A percentile compares a stretch with the other conserved stretches of the same genome.
These are phyloP conservation scores for sunflower (Helianthus annuus) DNA, from an alignment of 129 eudicot species.

Conservation along the genomic window DNA sequence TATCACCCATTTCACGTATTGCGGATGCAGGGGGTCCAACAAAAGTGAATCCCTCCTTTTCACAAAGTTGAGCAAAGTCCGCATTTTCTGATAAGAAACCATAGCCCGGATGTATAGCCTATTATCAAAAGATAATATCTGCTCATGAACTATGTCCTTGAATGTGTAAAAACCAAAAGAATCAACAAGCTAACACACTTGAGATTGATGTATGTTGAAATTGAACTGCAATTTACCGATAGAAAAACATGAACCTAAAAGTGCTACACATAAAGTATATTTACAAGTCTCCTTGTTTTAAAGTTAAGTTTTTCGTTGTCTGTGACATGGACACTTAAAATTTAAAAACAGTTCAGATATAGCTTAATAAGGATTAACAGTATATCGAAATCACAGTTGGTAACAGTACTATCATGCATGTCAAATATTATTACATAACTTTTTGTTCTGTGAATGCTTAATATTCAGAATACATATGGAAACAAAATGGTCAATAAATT, in stretches of 20 bases:
- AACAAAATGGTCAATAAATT: neutral
- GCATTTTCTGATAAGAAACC: constrained; percentile 97
- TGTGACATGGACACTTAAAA: neutral
- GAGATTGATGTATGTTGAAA: neutral
- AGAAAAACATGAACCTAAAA: constrained; percentile 19
- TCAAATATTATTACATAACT: neutral
- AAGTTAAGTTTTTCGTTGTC: neutral
- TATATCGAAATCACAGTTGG: neutral
- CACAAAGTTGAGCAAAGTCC: constrained; percentile 94
- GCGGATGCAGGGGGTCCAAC: constrained; percentile 99
- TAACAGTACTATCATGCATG: constrained; percentile 7
- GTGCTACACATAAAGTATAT: constrained; percentile 2
- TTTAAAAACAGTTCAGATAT: constrained; percentile 1
- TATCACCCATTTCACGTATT: constrained; percentile 98
- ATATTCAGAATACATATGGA: neutral
- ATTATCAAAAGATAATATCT: constrained; percentile 49
- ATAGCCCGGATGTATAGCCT: constrained; percentile 99
- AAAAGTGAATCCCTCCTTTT: constrained; percentile 72
- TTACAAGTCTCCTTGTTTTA: neutral
- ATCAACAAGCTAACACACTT: constrained; percentile 16
- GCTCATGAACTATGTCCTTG: constrained; percentile 36
- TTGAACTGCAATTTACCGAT: neutral
- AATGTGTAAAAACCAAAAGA: constrained; percentile 22
- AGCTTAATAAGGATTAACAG: neutral
- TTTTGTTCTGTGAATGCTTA: neutral